Percentiles rank a stretch among this genome's conserved stretches.
These are phyloP conservation scores for Cladosporium sp. DNA, from an alignment of 2,329 filamentous ascomycete species.

Conservation along the genomic window DNA sequence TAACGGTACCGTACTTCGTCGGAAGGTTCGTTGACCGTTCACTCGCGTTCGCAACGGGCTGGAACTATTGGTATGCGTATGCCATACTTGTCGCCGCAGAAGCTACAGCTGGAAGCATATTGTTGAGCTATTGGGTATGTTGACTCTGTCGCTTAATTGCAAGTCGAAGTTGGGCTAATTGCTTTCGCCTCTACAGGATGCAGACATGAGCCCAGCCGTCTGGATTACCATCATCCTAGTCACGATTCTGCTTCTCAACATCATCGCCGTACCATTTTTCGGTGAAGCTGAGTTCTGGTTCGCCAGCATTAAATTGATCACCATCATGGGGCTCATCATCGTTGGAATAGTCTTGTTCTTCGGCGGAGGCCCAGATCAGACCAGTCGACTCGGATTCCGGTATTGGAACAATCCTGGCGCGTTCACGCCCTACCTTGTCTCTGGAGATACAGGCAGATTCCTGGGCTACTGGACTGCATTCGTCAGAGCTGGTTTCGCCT, in stretches of 20 bases:
- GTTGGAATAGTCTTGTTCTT: conserved; percentile 48
- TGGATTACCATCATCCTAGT: conserved; percentile 39
- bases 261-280: conserved; percentile 48
- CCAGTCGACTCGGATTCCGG: conserved; percentile 45
- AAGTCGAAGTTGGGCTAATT: not conserved
- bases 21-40: conserved; percentile 59
- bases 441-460: conserved; percentile 43
- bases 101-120: conserved; percentile 49
- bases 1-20: conserved; percentile 56
- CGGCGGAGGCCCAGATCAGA: conserved; percentile 44
- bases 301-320: conserved; percentile 47
- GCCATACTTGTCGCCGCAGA: conserved; percentile 51
- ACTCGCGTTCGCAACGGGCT: conserved; percentile 53
- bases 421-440: conserved; percentile 44
- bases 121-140: conserved; percentile 46
- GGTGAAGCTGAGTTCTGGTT: conserved; percentile 53
- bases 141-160: not conserved
- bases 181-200: not conserved
- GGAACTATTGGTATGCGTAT: conserved; percentile 50
- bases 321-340: conserved; percentile 48
- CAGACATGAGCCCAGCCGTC: not conserved
- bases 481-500: conserved; percentile 30
- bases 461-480: conserved; percentile 43
- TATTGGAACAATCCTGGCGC: conserved; percentile 48
- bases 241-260: conserved; percentile 47